phyloP scores from a whole-genome alignment of 164 flowering plant species.

The Magnolia changhungtana region DNA sequence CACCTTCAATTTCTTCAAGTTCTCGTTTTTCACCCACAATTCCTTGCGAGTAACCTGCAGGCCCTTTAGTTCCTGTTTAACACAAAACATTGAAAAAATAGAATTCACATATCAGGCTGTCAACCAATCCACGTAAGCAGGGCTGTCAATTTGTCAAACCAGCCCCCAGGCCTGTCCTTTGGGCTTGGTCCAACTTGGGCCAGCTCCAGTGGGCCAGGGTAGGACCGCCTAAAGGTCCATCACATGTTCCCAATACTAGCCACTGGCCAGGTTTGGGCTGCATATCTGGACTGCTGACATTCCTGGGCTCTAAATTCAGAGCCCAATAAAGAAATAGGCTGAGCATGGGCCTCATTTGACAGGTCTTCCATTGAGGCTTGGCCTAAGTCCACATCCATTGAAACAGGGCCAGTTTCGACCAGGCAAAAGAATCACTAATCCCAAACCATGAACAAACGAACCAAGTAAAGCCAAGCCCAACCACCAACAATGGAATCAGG shows the following conservation, averaged over 20 bases:
- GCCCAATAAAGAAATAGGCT: not conserved
- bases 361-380: too few species aligned
- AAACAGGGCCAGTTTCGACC: too few species aligned
- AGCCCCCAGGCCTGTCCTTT: not conserved
- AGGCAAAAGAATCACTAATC: too few species aligned
- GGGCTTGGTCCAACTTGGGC: not conserved
- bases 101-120: not conserved
- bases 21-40: slow-evolving; percentile 35
- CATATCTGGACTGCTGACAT: too few species aligned
- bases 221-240: not conserved
- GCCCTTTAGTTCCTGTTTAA: slow-evolving; percentile 38
- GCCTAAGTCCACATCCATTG: too few species aligned
- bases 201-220: not conserved
- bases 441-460: too few species aligned
- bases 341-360: too few species aligned
- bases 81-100: not conserved
- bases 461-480: too few species aligned
- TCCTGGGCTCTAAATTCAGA: not conserved
- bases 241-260: too few species aligned
- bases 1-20: slow-evolving; percentile 60
- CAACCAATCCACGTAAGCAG: not conserved
- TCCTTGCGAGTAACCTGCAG: slow-evolving; percentile 26
- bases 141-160: not conserved
- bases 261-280: too few species aligned
- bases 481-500: too few species aligned